Percentiles rank a stretch among this genome's conserved stretches.
Evolutionary conservation across 768 basidiomycete species (phyloP).

Genomic region (Calocybe cyanea): DNA sequence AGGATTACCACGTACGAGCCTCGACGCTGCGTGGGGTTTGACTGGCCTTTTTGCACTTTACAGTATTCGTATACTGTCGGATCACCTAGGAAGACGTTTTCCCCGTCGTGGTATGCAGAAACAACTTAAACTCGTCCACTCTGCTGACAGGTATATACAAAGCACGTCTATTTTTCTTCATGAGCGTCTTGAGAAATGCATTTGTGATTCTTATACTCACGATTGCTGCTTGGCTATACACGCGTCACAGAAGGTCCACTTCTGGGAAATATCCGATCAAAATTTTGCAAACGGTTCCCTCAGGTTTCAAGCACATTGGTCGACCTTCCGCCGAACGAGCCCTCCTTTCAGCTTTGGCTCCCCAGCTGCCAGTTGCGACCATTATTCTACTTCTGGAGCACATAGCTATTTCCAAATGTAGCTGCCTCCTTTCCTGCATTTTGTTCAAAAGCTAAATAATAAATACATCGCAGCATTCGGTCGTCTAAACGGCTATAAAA

Average conservation of each 20-base stretch:
- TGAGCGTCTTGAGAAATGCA: slow-evolving; percentile 73
- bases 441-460: not conserved
- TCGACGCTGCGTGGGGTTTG: slow-evolving; percentile 91
- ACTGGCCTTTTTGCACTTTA: slow-evolving; percentile 71
- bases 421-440: not conserved
- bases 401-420: slow-evolving; percentile 94
- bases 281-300: slow-evolving; percentile 78
- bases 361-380: slow-evolving; percentile 78
- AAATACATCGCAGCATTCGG: slow-evolving; percentile 68
- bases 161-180: slow-evolving; percentile 76
- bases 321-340: slow-evolving; percentile 34
- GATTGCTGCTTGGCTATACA: slow-evolving; percentile 83
- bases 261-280: slow-evolving; percentile 79
- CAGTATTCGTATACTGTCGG: slow-evolving; percentile 56
- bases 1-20: slow-evolving; percentile 61
- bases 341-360: slow-evolving; percentile 64
- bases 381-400: slow-evolving; percentile 92
- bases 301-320: slow-evolving; percentile 68
- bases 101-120: slow-evolving; percentile 52
- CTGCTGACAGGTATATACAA: not conserved
- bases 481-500: slow-evolving; percentile 91
- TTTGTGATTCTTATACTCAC: slow-evolving; percentile 89
- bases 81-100: slow-evolving; percentile 47
- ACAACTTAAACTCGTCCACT: not conserved
- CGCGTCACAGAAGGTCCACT: slow-evolving; percentile 52